Evolutionary conservation across 306 rosid genomes (phyloP), one percentile per base, ranked within the genome.

Genomic region (Elaeagnus macrophylla): DNA sequence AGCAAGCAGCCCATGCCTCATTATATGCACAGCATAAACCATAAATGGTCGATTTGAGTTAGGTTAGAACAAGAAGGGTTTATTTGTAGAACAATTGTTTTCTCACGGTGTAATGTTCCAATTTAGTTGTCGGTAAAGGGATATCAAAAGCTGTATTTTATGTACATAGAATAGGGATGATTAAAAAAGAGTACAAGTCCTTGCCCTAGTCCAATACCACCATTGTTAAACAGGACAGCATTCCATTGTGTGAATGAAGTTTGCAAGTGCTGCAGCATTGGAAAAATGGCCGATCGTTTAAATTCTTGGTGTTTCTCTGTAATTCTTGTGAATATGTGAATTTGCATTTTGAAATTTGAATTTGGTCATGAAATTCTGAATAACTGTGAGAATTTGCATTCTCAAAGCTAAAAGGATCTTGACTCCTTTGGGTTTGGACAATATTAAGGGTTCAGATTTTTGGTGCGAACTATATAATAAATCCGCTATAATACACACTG

Each of bases 1-100:
- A 73, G 10, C 87, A 91, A 64, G 83, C 77, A n/a, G 71, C 78
- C 54, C 82, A 19, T 10, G 25, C 82, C 36, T 82, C 96, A 39
- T 82, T 91, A 63, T 69, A 64, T 54, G 97, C 96, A 48, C 89
- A 91, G 32, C 97, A 81, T 67, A 82, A 85, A 74, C 82, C 89
- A 43, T 81, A 67, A 79, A 56, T 43, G 47, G 60, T 51, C 48
- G 45, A 49, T 56, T 13, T 8, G 32, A 39, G 32, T 58, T 41
- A 1, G 46, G 48, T 6, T 9, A 14, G 17, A 16, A n/a, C 59
- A 41, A 7, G 14, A 6, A 38, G 51, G 54, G 19, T 73, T 57
- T 61, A 61, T 67, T 37, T 10, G 60, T n/a, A 37, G 32, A n/a
- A 8, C 44, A 13, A 38, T 6, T 16, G 45, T 39, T 32, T 32